These are phyloP conservation scores for Saturnispora ahearnii DNA, from an alignment of 805 yeast species.

Conservation along the genomic window DNA sequence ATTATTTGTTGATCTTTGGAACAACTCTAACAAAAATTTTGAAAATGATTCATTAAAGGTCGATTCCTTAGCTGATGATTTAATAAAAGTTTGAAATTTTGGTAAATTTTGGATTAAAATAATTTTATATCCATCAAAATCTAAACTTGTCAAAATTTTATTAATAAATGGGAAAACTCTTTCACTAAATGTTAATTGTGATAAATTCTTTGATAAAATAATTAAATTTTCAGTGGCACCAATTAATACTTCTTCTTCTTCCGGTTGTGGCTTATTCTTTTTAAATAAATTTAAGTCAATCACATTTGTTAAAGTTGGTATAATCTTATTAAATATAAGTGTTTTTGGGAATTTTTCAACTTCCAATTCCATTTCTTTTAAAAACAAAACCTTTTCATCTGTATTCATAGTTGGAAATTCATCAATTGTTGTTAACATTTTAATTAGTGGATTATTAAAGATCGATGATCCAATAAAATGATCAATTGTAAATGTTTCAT, in stretches of 20 bases:
- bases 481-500: slow-evolving; percentile 37
- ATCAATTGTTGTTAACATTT: slow-evolving; percentile 73
- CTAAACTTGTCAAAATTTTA: slow-evolving; percentile 18
- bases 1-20: slow-evolving; percentile 22
- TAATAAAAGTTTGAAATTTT: slow-evolving; percentile 22
- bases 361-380: slow-evolving; percentile 51
- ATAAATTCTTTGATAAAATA: slow-evolving; percentile 53
- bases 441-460: slow-evolving; percentile 76
- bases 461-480: slow-evolving; percentile 63
- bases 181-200: slow-evolving; percentile 73
- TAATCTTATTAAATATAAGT: slow-evolving; percentile 55
- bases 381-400: slow-evolving; percentile 58
- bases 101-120: slow-evolving; percentile 24
- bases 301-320: slow-evolving; percentile 56
- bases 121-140: slow-evolving; percentile 25
- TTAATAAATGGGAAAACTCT: slow-evolving; percentile 43
- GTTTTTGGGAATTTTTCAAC: slow-evolving; percentile 51
- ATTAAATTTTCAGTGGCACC: slow-evolving; percentile 49
- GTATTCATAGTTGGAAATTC: slow-evolving; percentile 67
- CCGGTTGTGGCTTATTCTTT: slow-evolving; percentile 9
- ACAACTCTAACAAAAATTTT: slow-evolving; percentile 24
- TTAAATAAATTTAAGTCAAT: slow-evolving; percentile 21
- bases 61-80: slow-evolving; percentile 17
- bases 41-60: slow-evolving; percentile 21
- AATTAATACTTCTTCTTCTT: slow-evolving; percentile 31